Evolutionary conservation across 257 asterid genomes (phyloP).

Genomic region (Catharanthus roseus): DNA sequence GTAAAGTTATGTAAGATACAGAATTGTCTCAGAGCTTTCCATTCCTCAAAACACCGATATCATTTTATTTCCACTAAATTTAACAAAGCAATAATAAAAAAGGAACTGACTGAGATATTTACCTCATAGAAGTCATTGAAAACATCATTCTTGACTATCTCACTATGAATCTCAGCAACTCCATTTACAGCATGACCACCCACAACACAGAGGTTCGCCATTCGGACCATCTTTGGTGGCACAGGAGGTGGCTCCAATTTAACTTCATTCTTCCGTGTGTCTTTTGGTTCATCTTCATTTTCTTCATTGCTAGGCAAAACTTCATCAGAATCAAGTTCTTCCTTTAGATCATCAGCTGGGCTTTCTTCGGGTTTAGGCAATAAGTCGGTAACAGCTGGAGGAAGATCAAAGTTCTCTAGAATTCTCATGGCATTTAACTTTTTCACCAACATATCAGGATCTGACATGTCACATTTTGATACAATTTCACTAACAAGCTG

Average conservation of each 20-base stretch:
- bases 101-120: slow-evolving; percentile 5
- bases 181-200: slow-evolving; percentile 92
- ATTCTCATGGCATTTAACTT: slow-evolving; percentile 67
- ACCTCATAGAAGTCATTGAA: slow-evolving; percentile 78
- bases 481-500: slow-evolving; percentile 68
- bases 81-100: not conserved
- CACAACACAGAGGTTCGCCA: slow-evolving; percentile 86
- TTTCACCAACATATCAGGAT: slow-evolving; percentile 46
- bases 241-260: slow-evolving; percentile 30
- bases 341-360: slow-evolving; percentile 23
- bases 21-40: slow-evolving; percentile 13
- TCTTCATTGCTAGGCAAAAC: slow-evolving; percentile 23
- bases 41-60: slow-evolving; percentile 8
- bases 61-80: slow-evolving; percentile 3
- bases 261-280: slow-evolving; percentile 27
- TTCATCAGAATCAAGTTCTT: slow-evolving; percentile 25
- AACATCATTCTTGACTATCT: slow-evolving; percentile 72
- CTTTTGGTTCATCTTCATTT: slow-evolving; percentile 27
- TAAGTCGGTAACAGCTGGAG: slow-evolving; percentile 38
- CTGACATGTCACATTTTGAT: slow-evolving; percentile 52
- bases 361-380: slow-evolving; percentile 32
- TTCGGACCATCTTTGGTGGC: slow-evolving; percentile 63
- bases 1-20: slow-evolving; percentile 19
- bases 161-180: slow-evolving; percentile 85
- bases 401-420: slow-evolving; percentile 69